phyloP scores from a whole-genome alignment of 2,329 filamentous ascomycete species.

The Aspergillus floridensis region DNA sequence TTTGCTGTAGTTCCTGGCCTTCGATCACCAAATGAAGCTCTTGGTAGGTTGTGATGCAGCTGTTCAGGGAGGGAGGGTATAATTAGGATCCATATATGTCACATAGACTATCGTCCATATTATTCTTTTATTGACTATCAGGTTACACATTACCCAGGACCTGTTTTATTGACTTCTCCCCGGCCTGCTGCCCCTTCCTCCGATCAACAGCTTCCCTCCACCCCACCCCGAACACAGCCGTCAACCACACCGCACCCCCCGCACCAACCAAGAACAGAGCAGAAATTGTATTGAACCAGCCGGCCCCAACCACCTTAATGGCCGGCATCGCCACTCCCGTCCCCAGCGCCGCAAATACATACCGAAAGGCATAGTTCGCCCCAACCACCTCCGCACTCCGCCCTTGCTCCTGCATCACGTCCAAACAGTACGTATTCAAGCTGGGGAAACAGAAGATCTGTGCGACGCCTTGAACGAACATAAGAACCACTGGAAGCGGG shows the following conservation, averaged over 20 bases:
- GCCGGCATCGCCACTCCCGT: constrained; percentile 72
- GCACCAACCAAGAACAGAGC: constrained; percentile 55
- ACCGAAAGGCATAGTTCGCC: constrained; percentile 76
- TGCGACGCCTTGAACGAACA: constrained; percentile 72
- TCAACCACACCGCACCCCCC: constrained; percentile 48
- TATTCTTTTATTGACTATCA: no score
- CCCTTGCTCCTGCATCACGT: constrained; percentile 66
- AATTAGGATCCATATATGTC: no score
- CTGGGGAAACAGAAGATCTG: constrained; percentile 74
- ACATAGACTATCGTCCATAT: no score
- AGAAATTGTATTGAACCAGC: constrained; percentile 75
- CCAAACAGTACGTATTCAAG: constrained; percentile 76
- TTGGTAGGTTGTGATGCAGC: no score
- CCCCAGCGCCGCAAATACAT: constrained; percentile 69
- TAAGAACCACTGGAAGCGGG: constrained; percentile 63
- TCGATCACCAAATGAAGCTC: no score
- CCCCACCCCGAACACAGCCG: constrained; percentile 49
- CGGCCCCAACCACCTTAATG: constrained; percentile 71
- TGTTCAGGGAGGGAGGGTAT: no score
- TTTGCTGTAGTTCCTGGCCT: no score
- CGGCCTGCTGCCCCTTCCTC: constrained; percentile 38
- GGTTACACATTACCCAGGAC: no score
- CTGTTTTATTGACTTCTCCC: constrained; percentile 7
- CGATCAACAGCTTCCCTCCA: constrained; percentile 57
- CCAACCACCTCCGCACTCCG: constrained; percentile 71